Evolutionary conservation across 176 grass and related monocot species (phyloP).

Genomic region (Rhipidocladum racemiflorum): DNA sequence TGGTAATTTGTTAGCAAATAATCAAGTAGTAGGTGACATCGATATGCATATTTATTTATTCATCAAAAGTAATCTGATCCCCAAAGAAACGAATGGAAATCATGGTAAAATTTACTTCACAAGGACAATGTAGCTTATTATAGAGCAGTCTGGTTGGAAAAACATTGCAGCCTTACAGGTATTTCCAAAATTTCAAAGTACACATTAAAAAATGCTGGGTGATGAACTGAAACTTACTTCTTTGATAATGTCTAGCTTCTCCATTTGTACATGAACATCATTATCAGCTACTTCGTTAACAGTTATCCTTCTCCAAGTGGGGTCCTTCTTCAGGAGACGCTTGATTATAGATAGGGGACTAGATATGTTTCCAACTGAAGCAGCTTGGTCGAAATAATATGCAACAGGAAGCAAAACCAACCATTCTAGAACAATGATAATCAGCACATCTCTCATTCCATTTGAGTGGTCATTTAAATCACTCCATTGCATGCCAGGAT

Average conservation of each 20-base stretch:
- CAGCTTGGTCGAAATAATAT: conserved; percentile 66
- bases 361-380: conserved; percentile 47
- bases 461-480: conserved; percentile 66
- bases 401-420: conserved; percentile 68
- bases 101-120: conserved; percentile 7
- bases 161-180: background rate
- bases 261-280: conserved; percentile 60
- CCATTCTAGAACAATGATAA: conserved; percentile 81
- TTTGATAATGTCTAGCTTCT: conserved; percentile 61
- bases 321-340: conserved; percentile 40
- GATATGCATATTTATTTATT: background rate
- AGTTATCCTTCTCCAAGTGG: conserved; percentile 26
- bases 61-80: background rate
- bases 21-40: conserved; percentile 22
- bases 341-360: conserved; percentile 39
- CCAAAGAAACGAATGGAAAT: background rate
- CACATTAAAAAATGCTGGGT: background rate
- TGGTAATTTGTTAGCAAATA: conserved; percentile 15
- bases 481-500: conserved; percentile 74
- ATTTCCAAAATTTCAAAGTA: background rate
- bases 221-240: conserved; percentile 51
- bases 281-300: conserved; percentile 31
- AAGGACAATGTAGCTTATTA: background rate
- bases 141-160: background rate
- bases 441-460: conserved; percentile 70